Evolutionary conservation across 495 filamentous ascomycete species (phyloP), one percentile per base, ranked within the genome.

Genomic region (Podospora comata): DNA sequence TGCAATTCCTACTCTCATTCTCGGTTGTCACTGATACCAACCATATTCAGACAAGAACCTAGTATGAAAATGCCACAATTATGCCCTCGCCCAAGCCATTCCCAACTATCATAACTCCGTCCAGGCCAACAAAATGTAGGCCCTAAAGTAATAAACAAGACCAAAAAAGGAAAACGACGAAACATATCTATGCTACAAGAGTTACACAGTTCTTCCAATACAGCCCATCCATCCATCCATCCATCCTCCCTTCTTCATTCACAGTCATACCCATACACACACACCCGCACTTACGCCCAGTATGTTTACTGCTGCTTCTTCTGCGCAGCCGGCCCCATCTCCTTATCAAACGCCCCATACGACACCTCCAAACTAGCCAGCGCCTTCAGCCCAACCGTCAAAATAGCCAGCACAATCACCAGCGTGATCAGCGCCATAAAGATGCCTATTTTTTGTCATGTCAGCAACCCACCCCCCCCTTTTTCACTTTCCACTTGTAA

Each of bases 271-370:
- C 27, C 26, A 26, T 28, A 65, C 62, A 65, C 23, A 23, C 30
- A 5, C 30, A 32, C 30, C 7, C 27, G 5, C 32, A 26, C 23
- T 20, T 48, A 39, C 27, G 39, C 32, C 23, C 27, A 11, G 65
- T 53, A 53, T 15, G 48, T 58, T 56, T 5, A 63, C 57, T 80
- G 86, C 80, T 90, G 86, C 82, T 96, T 96, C 85, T 91, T 96
- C 80, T 96, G 91, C 65, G 88, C 91, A 39, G 86, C 83, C 59
- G 92, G 89, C 0, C 94, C 92, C 80, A 92, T 97, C 77, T 97
- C 94, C 84, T 95, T 97, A 75, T 96, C 93, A 77, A 99, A 99
- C 1, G 95, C 93, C 61, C 89, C 91, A 80, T 98, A 98, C 11
- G 91, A 88, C 15, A 98, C 91, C 77, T 97, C 82, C 53, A 99